A percentile compares a stretch with the other conserved stretches of the same genome.
Conservation (phyloP, 257 asterid genomes). For the Oldenlandia corymbosa region DNA sequence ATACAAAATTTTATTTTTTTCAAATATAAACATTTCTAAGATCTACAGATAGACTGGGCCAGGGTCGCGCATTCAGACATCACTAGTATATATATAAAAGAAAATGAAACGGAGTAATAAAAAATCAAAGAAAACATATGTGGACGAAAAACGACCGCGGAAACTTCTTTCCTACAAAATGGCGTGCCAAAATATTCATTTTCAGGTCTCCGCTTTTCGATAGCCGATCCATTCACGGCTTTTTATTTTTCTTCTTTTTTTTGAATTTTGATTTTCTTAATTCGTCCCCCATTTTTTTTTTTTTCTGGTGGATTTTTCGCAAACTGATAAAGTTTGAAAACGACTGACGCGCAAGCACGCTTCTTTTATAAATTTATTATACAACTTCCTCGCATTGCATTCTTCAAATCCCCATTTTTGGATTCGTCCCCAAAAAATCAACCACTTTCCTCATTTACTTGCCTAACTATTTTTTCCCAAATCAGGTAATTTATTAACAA, state of each 20-base stretch:
- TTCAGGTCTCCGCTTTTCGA: neutral
- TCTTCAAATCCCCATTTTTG: slow-evolving; percentile 4
- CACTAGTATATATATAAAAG: too few species aligned
- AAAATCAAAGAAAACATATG: neutral
- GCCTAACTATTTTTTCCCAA: neutral
- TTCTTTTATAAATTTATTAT: neutral
- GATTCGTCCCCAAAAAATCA: neutral
- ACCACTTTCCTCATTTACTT: neutral
- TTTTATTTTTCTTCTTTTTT: neutral
- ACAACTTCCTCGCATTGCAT: neutral
- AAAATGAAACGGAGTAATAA: neutral
- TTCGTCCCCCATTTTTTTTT: neutral
- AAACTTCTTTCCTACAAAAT: neutral
- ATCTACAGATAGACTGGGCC: too few species aligned
- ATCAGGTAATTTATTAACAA: neutral
- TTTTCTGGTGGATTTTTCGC: neutral
- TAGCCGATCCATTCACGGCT: neutral
- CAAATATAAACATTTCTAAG: too few species aligned
- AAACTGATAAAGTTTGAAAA: slow-evolving; percentile 4
- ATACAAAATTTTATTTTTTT: too few species aligned
- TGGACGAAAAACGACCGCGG: neutral
- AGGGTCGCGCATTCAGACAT: too few species aligned
- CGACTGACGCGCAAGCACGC: neutral
- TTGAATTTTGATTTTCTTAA: too few species aligned
- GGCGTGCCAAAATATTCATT: neutral